A percentile compares a stretch with the other conserved stretches of the same genome.
Conservation (phyloP, 176 grass and related monocot genomes). For the Poa annua region DNA sequence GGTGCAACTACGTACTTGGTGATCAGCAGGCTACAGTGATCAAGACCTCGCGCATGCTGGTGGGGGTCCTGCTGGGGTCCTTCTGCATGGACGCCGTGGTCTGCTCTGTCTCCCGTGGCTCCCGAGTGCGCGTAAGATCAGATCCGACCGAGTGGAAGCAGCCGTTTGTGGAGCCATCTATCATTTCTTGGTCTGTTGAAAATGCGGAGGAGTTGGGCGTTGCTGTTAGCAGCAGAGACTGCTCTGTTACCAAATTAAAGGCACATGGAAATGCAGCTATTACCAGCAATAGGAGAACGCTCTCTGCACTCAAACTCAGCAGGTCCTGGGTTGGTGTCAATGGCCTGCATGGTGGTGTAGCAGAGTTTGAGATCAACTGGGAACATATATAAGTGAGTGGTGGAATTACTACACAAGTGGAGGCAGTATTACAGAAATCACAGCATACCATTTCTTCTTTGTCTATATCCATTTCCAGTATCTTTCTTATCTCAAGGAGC, state of each 20-base stretch:
- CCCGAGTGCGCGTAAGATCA: conserved; percentile 79
- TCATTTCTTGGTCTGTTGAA: conserved; percentile 57
- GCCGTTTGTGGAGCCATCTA: conserved; percentile 78
- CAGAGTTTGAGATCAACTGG: background rate
- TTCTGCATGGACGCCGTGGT: conserved; percentile 57
- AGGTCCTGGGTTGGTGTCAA: conserved; percentile 55
- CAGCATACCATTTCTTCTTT: conserved; percentile 48
- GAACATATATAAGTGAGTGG: background rate
- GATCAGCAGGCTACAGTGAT: conserved; percentile 20
- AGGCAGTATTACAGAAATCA: background rate
- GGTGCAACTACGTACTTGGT: background rate
- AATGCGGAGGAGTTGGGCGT: background rate
- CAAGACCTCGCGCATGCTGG: conserved; percentile 64
- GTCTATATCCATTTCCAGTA: conserved; percentile 52
- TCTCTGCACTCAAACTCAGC: conserved; percentile 56
- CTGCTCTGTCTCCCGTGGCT: conserved; percentile 55
- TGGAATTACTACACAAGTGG: conserved; percentile 3
- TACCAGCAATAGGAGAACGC: conserved; percentile 36
- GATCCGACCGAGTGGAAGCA: conserved; percentile 85
- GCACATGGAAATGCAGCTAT: conserved; percentile 2
- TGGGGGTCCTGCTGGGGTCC: conserved; percentile 71
- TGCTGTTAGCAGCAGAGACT: background rate
- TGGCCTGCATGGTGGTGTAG: conserved; percentile 44
- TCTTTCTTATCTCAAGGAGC: conserved; percentile 77
- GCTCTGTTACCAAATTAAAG: background rate